Evolutionary conservation across 176 grass and related monocot species (phyloP), one percentile per base, ranked within the genome.

Genomic region (Poa annua): DNA sequence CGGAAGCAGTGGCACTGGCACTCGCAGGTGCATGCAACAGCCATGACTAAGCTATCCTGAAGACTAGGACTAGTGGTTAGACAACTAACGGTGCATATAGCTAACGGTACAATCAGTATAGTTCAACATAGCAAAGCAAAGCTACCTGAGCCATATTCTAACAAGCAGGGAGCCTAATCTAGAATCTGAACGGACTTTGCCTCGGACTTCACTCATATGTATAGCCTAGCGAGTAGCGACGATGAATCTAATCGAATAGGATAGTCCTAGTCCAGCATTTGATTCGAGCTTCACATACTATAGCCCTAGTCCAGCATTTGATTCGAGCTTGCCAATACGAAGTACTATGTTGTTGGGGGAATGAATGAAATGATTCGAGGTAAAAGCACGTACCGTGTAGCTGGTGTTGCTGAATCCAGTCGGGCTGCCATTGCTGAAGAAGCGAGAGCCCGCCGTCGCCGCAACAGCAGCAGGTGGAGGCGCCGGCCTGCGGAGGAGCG

Each of bases 71-170:
- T n/a, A n/a, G n/a, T n/a, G n/a, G n/a, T n/a, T n/a, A n/a, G n/a
- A n/a, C n/a, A n/a, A n/a, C n/a, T n/a, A n/a, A n/a, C n/a, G n/a
- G n/a, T n/a, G n/a, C n/a, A n/a, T n/a, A n/a, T n/a, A n/a, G n/a
- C n/a, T n/a, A n/a, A n/a, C n/a, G n/a, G n/a, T n/a, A n/a, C n/a
- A n/a, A n/a, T n/a, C n/a, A n/a, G n/a, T n/a, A n/a, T n/a, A n/a
- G n/a, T n/a, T n/a, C n/a, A n/a, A n/a, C n/a, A n/a, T n/a, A n/a
- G 14, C 70, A 74, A 74, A 50, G 14, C 24, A 74, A 74, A 50
- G 45, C 24, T 74, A 24, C 14, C 22, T 32, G 8, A 32, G 69
- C 41, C 13, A 16, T 34, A 72, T 48, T 71, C 12, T 42, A 22
- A 41, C 11, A 21, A 22, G 66, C 35, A 42, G 36, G 10, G 36